Base-by-base conservation (phyloP, 768 basidiomycete genomes). In the Psilocybe cubensis region DNA sequence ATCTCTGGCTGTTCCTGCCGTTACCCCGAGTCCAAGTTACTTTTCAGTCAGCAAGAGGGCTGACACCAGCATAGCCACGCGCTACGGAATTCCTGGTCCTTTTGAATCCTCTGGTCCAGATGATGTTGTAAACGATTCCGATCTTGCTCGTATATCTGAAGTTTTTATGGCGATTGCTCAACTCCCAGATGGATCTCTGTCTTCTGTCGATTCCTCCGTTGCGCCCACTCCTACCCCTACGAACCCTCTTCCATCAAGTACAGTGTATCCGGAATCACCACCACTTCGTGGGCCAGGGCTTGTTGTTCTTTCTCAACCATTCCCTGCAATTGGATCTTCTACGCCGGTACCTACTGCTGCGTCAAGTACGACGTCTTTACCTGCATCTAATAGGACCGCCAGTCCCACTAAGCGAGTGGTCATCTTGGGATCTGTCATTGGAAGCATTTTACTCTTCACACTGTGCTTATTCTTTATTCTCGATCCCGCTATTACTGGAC, bases 381-480 rank as follows among this genome's bases (percentile, higher is more conserved):
- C 41, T 5, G 9, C 41, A n/a, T 24, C n/a, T 23, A 29, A 44
- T 43, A 9, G 40, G 20, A 12, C 47, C 14, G 41, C 41, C 8
- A 43, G 38, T 18, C 48, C 60, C 21, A 57, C 63, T 12, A 49
- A 48, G 25, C 31, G 43, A 20, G 29, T 62, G n/a, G 28, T 68
- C 51, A 52, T 62, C 28, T 52, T 68, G 10, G 67, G 61, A 1
- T 45, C 60, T 24, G 49, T 66, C 23, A 58, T 66, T 33, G 67
- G 64, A 20, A 60, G 60, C 9, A 61, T 69, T 5, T 40, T 66
- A 24, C 56, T 59, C 35, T 57, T 69, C 29, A 59, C 61, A 0
- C 29, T 67, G n/a, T 60, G 56, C 35, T 46, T 69, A 17, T 64
- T 66, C 49, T 41, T 69, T 14, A 29, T 67, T 20, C 56, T 68